These are phyloP conservation scores for Marasmius fiardii DNA, from an alignment of 1,284 basidiomycete genomes.

Conservation along the genomic window DNA sequence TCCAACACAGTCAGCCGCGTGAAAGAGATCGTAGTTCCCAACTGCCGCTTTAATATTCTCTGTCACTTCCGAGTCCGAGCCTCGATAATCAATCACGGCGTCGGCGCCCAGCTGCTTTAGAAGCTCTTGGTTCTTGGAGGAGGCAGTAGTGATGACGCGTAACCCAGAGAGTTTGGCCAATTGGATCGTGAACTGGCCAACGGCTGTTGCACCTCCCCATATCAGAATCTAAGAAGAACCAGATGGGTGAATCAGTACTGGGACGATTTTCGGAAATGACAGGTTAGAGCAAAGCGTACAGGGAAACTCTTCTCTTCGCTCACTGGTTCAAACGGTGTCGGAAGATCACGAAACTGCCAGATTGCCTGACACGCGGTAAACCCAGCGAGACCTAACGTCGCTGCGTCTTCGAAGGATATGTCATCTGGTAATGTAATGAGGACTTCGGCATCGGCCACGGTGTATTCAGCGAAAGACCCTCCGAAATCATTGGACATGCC, in stretches of 20 bases:
- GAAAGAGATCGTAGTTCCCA: constrained; percentile 7
- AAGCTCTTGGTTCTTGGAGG: constrained; percentile 14
- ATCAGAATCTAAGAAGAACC: constrained; percentile 24
- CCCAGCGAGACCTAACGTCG: constrained; percentile 21
- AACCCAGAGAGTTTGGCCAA: constrained; percentile 35
- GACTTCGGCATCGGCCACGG: constrained; percentile 21
- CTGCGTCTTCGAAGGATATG: constrained; percentile 26
- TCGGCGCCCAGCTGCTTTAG: constrained; percentile 26
- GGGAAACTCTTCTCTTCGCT: constrained; percentile 11
- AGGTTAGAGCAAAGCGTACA: constrained; percentile 8
- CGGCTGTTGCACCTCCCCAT: constrained; percentile 33
- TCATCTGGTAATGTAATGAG: constrained; percentile 26
- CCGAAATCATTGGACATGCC: constrained; percentile 6
- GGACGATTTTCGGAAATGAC: no score
- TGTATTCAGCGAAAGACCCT: constrained; percentile 21
- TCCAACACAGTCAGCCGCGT: constrained; percentile 20
- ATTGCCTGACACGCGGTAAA: constrained; percentile 22
- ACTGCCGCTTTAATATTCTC: constrained; percentile 19
- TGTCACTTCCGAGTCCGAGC: constrained; percentile 18
- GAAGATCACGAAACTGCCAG: constrained; percentile 18
- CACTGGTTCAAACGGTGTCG: constrained; percentile 15
- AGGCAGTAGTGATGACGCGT: constrained; percentile 36
- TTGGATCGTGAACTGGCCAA: constrained; percentile 37
- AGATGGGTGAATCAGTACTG: background rate
- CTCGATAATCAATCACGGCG: constrained; percentile 31